A percentile compares a stretch with the other conserved stretches of the same genome.
Evolutionary conservation across 495 filamentous ascomycete species (phyloP).

Genomic region (Lepidopterella palustris): DNA sequence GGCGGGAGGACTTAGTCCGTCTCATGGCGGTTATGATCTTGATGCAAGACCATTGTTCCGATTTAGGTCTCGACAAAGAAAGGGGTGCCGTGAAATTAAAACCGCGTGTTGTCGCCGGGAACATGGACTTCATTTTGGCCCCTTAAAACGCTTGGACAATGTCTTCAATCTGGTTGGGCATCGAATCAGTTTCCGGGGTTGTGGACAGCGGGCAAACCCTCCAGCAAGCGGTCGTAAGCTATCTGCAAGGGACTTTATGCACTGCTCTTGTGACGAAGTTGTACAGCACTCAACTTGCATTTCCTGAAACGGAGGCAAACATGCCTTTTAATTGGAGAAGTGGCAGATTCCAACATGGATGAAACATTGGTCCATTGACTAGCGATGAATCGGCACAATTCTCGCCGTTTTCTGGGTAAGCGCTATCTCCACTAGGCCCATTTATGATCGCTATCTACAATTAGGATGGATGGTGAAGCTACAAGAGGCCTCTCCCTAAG

Average conservation of each 20-base stretch:
- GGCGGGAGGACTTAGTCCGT: background rate
- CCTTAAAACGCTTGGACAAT: background rate
- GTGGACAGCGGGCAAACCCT: background rate
- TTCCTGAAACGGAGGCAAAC: slow-evolving; percentile 16
- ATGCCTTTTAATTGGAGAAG: slow-evolving; percentile 11
- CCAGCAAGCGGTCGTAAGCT: background rate
- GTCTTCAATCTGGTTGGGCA: background rate
- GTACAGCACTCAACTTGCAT: slow-evolving; percentile 8
- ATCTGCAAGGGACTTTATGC: background rate
- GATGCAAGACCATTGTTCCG: background rate
- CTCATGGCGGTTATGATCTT: background rate
- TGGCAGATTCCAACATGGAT: slow-evolving; percentile 13
- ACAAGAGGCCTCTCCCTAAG: background rate
- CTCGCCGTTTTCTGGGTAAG: slow-evolving; percentile 15
- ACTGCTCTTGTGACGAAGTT: background rate
- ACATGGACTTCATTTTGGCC: background rate
- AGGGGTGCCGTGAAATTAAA: background rate
- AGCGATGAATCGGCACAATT: slow-evolving; percentile 7
- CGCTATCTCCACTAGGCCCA: slow-evolving; percentile 5
- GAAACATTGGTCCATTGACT: background rate
- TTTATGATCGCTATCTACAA: background rate
- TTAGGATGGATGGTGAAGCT: slow-evolving; percentile 1
- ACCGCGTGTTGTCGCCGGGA: background rate
- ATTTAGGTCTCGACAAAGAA: background rate
- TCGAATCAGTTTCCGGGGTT: background rate